Evolutionary conservation across 345 rosid species (phyloP).

Genomic region (Excoecaria agallocha): DNA sequence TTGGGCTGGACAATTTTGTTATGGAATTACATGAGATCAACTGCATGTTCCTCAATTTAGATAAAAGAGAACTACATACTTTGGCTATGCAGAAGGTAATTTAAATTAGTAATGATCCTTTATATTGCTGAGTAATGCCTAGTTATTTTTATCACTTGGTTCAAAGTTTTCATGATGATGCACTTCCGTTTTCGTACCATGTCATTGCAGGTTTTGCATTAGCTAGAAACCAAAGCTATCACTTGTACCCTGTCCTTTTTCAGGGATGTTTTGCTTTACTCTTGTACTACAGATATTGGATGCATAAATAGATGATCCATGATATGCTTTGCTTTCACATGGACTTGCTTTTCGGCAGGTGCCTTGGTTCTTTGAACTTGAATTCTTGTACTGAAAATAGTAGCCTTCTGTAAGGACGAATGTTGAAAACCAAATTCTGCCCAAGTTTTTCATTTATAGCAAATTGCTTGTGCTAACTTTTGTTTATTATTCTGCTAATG

Average conservation of each 20-base stretch:
- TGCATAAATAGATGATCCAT: background rate
- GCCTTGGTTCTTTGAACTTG: background rate
- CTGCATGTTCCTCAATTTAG: background rate
- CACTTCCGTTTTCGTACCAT: background rate
- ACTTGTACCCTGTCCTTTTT: background rate
- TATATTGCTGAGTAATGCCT: background rate
- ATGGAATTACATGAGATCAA: background rate
- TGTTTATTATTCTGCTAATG: background rate
- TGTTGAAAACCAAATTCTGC: too few species aligned
- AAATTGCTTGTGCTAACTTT: background rate
- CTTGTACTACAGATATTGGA: background rate
- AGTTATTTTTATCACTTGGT: slow-evolving; percentile 2
- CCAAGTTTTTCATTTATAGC: too few species aligned
- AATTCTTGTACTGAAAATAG: background rate
- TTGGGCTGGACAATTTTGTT: background rate
- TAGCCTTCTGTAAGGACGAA: too few species aligned
- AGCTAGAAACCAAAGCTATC: background rate
- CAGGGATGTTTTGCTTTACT: background rate
- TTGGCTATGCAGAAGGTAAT: slow-evolving; percentile 1
- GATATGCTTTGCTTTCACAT: slow-evolving; percentile 6
- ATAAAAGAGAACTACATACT: slow-evolving; percentile 3
- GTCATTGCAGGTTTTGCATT: background rate
- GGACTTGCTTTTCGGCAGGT: background rate
- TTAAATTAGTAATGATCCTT: background rate
- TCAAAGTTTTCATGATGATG: background rate